Evolutionary conservation across 192 early-diverging fungal genomes (phyloP).

Genomic region (Backusella australiensis): DNA sequence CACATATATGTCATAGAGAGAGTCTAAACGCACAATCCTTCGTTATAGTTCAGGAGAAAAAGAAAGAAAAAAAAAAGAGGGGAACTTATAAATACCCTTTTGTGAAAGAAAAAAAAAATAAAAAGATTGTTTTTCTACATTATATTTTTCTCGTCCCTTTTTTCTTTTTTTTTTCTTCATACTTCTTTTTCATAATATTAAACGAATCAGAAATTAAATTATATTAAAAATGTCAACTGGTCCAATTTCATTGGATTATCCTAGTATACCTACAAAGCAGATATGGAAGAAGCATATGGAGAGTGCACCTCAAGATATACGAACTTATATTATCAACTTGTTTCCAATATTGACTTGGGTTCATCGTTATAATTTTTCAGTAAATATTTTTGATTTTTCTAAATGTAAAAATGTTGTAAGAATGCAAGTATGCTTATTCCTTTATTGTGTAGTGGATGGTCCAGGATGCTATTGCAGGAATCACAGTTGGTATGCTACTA

Average conservation of each 20-base stretch:
- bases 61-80: neutral
- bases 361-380: conserved; percentile 27
- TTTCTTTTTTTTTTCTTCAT: no score
- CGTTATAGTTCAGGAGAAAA: neutral
- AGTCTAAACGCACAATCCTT: neutral
- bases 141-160: neutral
- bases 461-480: conserved; percentile 66
- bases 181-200: neutral
- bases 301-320: neutral
- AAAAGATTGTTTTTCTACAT: neutral
- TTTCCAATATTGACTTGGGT: conserved; percentile 36
- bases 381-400: neutral
- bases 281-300: conserved; percentile 4
- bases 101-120: neutral
- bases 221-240: neutral
- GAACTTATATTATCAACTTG: conserved; percentile 14
- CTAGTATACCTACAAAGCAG: neutral
- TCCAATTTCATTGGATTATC: neutral
- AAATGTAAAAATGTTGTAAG: neutral
- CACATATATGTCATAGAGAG: neutral
- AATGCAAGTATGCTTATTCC: neutral
- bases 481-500: conserved; percentile 73
- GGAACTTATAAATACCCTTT: neutral
- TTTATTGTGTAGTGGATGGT: conserved; percentile 47
- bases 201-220: neutral